Percentiles rank a stretch among this genome's conserved stretches.
Conservation (phyloP, 202 grass and related monocot species). For the Elaeis oleifera region DNA sequence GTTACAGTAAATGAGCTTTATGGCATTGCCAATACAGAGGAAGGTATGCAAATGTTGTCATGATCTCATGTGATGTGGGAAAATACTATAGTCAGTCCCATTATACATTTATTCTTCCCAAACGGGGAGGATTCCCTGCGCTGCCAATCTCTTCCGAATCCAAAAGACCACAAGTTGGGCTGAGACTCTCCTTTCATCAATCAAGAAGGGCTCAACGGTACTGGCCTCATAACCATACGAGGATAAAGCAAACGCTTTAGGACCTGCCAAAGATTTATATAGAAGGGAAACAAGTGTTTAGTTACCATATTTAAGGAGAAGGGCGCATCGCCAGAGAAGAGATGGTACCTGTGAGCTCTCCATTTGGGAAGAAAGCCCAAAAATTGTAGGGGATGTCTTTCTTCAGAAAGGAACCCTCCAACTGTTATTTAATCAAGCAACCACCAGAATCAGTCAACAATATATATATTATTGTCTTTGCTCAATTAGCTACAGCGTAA, state of each 20-base stretch:
- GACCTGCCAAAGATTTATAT: conserved; percentile 31
- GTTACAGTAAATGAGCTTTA: too few relatives aligned
- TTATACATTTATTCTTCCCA: conserved; percentile 36
- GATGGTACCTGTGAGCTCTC: conserved; percentile 55
- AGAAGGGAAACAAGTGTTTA: too few relatives aligned
- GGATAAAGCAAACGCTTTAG: conserved; percentile 72
- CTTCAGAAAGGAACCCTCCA: conserved; percentile 80
- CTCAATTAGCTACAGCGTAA: too few relatives aligned
- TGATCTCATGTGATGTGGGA: too few relatives aligned
- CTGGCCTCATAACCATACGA: conserved; percentile 60
- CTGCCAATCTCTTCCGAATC: conserved; percentile 84
- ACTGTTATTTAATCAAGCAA: conserved; percentile 35
- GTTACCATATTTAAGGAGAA: neutral
- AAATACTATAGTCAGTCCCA: too few relatives aligned
- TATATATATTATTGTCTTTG: neutral
- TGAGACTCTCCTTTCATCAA: conserved; percentile 83
- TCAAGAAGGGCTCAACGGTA: conserved; percentile 85
- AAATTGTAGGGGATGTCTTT: conserved; percentile 66
- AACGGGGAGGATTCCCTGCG: conserved; percentile 79
- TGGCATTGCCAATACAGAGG: too few relatives aligned
- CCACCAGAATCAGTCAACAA: conserved; percentile 4
- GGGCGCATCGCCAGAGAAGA: neutral
- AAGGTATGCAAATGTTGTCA: too few relatives aligned
- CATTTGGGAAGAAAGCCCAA: conserved; percentile 84
- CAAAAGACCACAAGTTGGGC: conserved; percentile 70